Base-by-base conservation (phyloP, 148 eudicot species). In the Heliosperma pusillum region DNA sequence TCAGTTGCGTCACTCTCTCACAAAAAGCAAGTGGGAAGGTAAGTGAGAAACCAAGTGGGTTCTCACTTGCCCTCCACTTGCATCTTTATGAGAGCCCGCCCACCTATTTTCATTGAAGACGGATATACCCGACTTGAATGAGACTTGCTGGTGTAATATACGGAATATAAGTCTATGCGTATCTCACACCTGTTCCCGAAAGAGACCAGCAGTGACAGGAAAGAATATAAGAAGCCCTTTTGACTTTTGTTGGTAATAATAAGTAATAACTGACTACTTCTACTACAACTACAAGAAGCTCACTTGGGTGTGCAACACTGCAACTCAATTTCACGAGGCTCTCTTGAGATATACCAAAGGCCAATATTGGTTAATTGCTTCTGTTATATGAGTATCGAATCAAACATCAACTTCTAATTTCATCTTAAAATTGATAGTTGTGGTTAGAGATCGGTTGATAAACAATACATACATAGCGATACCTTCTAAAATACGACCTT, bases 291-390 rank as follows among this genome's bases (percentile, higher is more conserved):
- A 22, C 27, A 20, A 19, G 10, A 40, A 12, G 53, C 10, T 59
- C 12, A 59, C 8, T 59, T 59, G 64, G 64, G 13, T 24, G 64
- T 59, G 64, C 64, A 59, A 59, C 16, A 22, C 64, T 59, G 64
- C 64, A 59, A 59, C 16, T 59, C 64, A 59, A 22, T 8, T 24
- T 59, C 29, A 21, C 3, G 26, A 22, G 25, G 13, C 64, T 59
- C 64, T 59, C 29, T 59, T 57, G 10, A 9, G 26, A 11, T 59
- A 59, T 29, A 59, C 15, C 64, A 59, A 25, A 59, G 64, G 64
- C 29, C 64, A 59, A 8, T 59, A 10, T 5, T 36, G 9, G 42
- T 5, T 10, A 5, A 9, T 22, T 20, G 12, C 3, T 59, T 22
- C 9, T 21, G 63, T 10, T 10, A 9, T 24, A n/a, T 20, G 24